Conservation (phyloP, 805 yeast species). For the Ogataea henricii region DNA sequence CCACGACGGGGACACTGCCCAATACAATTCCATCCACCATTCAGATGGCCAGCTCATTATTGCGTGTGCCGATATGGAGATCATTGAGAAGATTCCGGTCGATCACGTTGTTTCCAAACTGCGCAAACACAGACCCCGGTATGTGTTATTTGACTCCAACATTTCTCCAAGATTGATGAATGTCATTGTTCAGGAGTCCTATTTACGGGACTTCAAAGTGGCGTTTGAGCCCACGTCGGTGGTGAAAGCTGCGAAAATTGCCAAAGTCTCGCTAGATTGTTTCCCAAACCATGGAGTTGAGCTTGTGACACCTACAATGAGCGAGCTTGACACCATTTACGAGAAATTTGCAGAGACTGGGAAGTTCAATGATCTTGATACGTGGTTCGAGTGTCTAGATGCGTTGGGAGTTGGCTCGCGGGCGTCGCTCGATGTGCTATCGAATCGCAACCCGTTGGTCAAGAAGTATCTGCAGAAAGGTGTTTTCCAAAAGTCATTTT, state of each 20-base stretch:
- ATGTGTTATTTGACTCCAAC: slow-evolving; percentile 70
- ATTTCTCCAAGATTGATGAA: slow-evolving; percentile 47
- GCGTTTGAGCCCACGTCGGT: slow-evolving; percentile 80
- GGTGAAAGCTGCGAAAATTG: slow-evolving; percentile 56
- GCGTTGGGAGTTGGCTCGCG: slow-evolving; percentile 52
- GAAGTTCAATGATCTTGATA: slow-evolving; percentile 51
- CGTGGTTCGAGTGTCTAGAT: slow-evolving; percentile 79
- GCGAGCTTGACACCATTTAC: slow-evolving; percentile 60
- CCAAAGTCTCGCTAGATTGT: slow-evolving; percentile 38
- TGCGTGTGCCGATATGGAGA: slow-evolving; percentile 87
- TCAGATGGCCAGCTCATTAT: slow-evolving; percentile 60
- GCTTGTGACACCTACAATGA: slow-evolving; percentile 67
- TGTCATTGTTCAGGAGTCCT: slow-evolving; percentile 35
- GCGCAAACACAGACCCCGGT: slow-evolving; percentile 43
- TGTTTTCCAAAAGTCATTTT: slow-evolving; percentile 64
- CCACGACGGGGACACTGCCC: slow-evolving; percentile 51
- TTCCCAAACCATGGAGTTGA: slow-evolving; percentile 50
- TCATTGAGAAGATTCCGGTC: slow-evolving; percentile 52
- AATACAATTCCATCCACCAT: slow-evolving; percentile 71
- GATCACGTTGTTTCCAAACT: slow-evolving; percentile 47
- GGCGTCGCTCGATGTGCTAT: slow-evolving; percentile 42
- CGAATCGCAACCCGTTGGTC: slow-evolving; percentile 29
- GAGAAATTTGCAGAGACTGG: slow-evolving; percentile 45
- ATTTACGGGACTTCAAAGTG: slow-evolving; percentile 32
- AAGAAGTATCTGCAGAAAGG: slow-evolving; percentile 42